Conservation (phyloP, 2,329 filamentous ascomycete genomes). For the Cladobotryum protrusum region DNA sequence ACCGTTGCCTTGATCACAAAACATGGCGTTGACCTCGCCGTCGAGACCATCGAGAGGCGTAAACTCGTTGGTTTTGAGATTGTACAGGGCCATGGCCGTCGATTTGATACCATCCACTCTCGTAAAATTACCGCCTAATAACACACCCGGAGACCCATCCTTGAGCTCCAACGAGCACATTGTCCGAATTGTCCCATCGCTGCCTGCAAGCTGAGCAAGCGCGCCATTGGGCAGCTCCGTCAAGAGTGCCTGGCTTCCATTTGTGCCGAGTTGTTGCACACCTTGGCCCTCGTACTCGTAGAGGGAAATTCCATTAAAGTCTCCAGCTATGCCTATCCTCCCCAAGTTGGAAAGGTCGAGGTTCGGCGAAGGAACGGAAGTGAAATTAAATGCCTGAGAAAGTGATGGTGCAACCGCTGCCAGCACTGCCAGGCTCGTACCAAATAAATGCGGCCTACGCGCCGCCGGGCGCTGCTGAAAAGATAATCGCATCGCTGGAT, state of each 20-base stretch:
- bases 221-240: constrained; percentile 79
- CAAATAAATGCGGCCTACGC: constrained; percentile 28
- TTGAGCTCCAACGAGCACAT: constrained; percentile 75
- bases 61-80: constrained; percentile 64
- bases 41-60: constrained; percentile 73
- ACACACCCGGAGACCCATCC: constrained; percentile 65
- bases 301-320: constrained; percentile 86
- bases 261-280: constrained; percentile 58
- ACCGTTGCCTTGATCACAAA: constrained; percentile 70
- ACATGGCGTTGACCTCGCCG: constrained; percentile 73
- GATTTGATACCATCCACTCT: constrained; percentile 73
- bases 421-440: constrained; percentile 32
- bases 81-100: constrained; percentile 72
- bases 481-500: constrained; percentile 42
- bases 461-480: constrained; percentile 36
- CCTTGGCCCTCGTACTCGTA: constrained; percentile 81
- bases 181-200: constrained; percentile 77
- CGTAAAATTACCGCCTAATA: constrained; percentile 94
- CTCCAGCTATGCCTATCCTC: constrained; percentile 75
- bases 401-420: constrained; percentile 36
- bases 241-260: constrained; percentile 77
- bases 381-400: constrained; percentile 51
- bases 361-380: constrained; percentile 58
- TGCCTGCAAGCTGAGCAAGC: constrained; percentile 65
- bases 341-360: constrained; percentile 76